Base-by-base conservation (phyloP, 768 basidiomycete species). In the Phylloporus scabripes region DNA sequence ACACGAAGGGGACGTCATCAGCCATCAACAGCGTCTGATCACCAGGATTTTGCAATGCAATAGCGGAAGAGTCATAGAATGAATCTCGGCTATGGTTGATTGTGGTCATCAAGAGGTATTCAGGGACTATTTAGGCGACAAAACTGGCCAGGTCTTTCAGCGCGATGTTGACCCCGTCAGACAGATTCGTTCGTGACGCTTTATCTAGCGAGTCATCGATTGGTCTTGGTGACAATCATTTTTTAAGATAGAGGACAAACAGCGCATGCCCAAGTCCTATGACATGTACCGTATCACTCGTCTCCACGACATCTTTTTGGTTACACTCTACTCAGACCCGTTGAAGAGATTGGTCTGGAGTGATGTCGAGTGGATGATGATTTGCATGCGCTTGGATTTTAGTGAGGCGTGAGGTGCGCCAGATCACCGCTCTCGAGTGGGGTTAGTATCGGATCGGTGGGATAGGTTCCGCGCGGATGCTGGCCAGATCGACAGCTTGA, bases 391-490 rank as follows among this genome's bases (percentile, higher is more conserved):
- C 42, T 44, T 34, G 4, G 18, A 45, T 41, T 54, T 37, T 24
- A 18, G 34, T 17, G 38, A 28, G 39, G 40, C 44, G 31, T 42
- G 18, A 33, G 3, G n/a, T 9, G 14, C 21, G 20, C 20, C 39
- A 23, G 14, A 50, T 33, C 31, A 39, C 42, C 42, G 29, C 42
- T 39, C 31, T 36, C 18, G 14, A 15, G 36, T 26, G 14, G 39
- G 15, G 42, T 58, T 72, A 87, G 67, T 90, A 90, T 56, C 83
- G 84, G 51, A 91, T 91, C 18, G 87, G 76, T 39, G 81, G 82
- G 46, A 97, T 75, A 7, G 94, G 93, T 58, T 94, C 92, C 26
- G 95, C 95, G 39, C 82, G 85, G 55, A 96, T 83, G 28, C 80
- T 76, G 0, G 82, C 72, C 33, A 92, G 79, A 66, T 90, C 87